phyloP scores from a whole-genome alignment of 768 basidiomycete genomes.

The Termitomyces bulborhizus region DNA sequence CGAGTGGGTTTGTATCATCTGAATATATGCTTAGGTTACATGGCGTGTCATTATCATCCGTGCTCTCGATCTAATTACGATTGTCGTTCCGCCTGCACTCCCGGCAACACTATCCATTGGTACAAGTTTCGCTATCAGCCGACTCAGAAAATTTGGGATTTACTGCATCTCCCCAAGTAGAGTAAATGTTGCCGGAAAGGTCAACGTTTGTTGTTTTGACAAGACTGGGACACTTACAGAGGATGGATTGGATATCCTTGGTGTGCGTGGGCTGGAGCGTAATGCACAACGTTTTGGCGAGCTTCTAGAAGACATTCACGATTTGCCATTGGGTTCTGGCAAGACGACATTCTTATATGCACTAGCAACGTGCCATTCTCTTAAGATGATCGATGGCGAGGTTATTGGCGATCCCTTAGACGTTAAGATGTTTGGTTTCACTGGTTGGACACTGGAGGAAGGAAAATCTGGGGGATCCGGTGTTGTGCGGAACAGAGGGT shows the following conservation, averaged over 20 bases:
- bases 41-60: slow-evolving; percentile 91
- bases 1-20: neutral
- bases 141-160: slow-evolving; percentile 81
- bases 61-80: slow-evolving; percentile 91
- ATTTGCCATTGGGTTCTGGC: slow-evolving; percentile 65
- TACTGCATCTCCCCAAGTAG: slow-evolving; percentile 96
- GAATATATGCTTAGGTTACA: slow-evolving; percentile 46
- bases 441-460: slow-evolving; percentile 94
- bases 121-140: slow-evolving; percentile 87
- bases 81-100: slow-evolving; percentile 95
- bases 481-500: slow-evolving; percentile 59
- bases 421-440: slow-evolving; percentile 97
- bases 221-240: slow-evolving; percentile 99
- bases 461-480: slow-evolving; percentile 68
- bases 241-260: slow-evolving; percentile 95
- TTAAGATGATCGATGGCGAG: slow-evolving; percentile 84
- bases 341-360: slow-evolving; percentile 89
- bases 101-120: slow-evolving; percentile 97
- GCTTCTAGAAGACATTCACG: slow-evolving; percentile 78
- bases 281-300: slow-evolving; percentile 80
- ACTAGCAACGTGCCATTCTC: slow-evolving; percentile 91
- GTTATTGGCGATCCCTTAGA: slow-evolving; percentile 95
- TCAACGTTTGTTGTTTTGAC: slow-evolving; percentile 98
- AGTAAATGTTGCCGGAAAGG: slow-evolving; percentile 91
- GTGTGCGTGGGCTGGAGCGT: slow-evolving; percentile 82